Percentiles rank a stretch among this genome's conserved stretches.
Conservation (phyloP, 371 early-diverging fungal genomes). For the Funneliformis caledonium region DNA sequence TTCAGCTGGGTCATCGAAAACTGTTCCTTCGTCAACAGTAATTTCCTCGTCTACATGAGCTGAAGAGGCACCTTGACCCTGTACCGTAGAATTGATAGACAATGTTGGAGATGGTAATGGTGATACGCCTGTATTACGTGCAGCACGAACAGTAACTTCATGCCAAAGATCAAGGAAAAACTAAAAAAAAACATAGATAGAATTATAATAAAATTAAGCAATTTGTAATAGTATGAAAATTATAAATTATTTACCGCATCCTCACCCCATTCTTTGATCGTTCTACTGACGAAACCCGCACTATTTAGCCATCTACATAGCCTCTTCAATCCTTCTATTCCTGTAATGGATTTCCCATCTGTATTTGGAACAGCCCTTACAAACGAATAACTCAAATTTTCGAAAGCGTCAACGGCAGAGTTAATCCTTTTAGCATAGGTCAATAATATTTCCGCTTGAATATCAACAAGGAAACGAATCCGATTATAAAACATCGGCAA, state of each 20-base stretch:
- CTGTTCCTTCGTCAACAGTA: conserved; percentile 48
- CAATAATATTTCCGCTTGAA: conserved; percentile 57
- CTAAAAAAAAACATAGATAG: conserved; percentile 42
- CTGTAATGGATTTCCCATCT: conserved; percentile 17
- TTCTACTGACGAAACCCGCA: conserved; percentile 49
- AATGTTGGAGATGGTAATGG: conserved; percentile 28
- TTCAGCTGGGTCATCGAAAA: conserved; percentile 55
- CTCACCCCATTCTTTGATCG: conserved; percentile 60
- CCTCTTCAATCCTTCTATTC: conserved; percentile 36
- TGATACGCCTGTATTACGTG: conserved; percentile 42
- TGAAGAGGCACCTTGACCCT: conserved; percentile 11
- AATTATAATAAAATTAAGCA: background rate
- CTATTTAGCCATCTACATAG: conserved; percentile 61
- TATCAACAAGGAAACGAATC: conserved; percentile 56
- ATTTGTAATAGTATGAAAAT: background rate
- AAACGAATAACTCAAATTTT: conserved; percentile 54
- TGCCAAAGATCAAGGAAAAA: conserved; percentile 62
- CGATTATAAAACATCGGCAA: conserved; percentile 46
- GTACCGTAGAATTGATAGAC: conserved; percentile 38
- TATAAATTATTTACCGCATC: conserved; percentile 53
- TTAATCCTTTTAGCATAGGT: conserved; percentile 56
- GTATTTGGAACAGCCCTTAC: conserved; percentile 59
- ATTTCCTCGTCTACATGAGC: conserved; percentile 44
- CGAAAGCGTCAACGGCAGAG: conserved; percentile 58
- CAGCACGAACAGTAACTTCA: conserved; percentile 48